Percentiles rank a stretch among this genome's conserved stretches.
phyloP scores from a whole-genome alignment of 192 early-diverging fungal genomes.

The Coemansia sp. region DNA sequence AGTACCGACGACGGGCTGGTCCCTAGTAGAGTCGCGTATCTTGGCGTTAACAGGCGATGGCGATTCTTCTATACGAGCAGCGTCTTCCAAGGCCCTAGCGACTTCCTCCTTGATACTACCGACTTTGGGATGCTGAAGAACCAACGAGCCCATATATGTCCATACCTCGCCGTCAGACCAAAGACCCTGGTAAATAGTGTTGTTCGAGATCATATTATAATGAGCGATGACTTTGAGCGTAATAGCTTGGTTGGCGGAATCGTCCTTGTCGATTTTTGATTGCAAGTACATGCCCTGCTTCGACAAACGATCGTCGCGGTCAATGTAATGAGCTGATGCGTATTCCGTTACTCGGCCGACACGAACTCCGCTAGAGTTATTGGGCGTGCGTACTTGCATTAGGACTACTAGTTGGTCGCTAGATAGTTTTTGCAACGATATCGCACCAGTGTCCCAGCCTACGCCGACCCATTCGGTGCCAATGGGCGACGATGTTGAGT shows the following conservation, averaged over 20 bases:
- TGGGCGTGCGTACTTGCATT: constrained; percentile 39
- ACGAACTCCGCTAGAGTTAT: constrained; percentile 31
- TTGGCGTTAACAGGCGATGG: constrained; percentile 1
- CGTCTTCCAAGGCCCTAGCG: constrained; percentile 39
- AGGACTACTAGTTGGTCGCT: constrained; percentile 36
- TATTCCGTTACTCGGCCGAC: constrained; percentile 48
- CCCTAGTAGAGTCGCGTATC: background rate
- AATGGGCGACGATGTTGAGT: constrained; percentile 40
- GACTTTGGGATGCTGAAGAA: constrained; percentile 50
- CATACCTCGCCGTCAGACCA: constrained; percentile 56
- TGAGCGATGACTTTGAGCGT: constrained; percentile 55
- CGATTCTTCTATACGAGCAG: constrained; percentile 14
- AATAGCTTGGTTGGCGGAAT: constrained; percentile 12
- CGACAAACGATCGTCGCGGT: background rate
- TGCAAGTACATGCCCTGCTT: constrained; percentile 48
- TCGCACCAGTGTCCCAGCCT: constrained; percentile 43
- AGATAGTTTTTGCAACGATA: constrained; percentile 44
- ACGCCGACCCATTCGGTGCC: constrained; percentile 56
- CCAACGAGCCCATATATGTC: constrained; percentile 55
- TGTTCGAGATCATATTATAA: constrained; percentile 58
- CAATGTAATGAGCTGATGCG: constrained; percentile 47
- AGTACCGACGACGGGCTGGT: background rate
- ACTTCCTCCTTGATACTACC: constrained; percentile 52
- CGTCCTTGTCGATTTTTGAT: constrained; percentile 38
- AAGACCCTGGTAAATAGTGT: constrained; percentile 57